Percentiles rank a stretch among this genome's conserved stretches.
phyloP scores from a whole-genome alignment of 2,329 filamentous ascomycete species.

The Hypoxylon sp. region DNA sequence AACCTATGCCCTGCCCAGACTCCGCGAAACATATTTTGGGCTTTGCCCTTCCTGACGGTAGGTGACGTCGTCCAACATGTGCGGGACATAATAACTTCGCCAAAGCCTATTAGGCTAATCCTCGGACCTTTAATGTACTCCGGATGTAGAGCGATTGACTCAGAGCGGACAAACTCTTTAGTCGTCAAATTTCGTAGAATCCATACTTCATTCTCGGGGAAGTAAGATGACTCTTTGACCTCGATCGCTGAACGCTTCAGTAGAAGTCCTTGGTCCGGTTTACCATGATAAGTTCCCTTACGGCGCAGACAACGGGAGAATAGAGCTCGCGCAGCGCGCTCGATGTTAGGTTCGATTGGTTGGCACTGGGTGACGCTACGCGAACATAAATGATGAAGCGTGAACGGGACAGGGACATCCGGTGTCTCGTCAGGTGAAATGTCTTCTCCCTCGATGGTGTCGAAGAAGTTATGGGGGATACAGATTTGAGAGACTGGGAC shows the following conservation, averaged over 20 bases:
- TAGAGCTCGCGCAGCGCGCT: background rate
- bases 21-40: background rate
- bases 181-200: background rate
- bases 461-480: background rate
- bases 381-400: background rate
- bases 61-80: background rate
- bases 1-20: slow-evolving; percentile 1
- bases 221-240: background rate
- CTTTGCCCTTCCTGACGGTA: background rate
- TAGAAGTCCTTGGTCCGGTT: background rate
- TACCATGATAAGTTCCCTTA: background rate
- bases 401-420: background rate
- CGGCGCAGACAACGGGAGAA: background rate
- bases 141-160: slow-evolving; percentile 1
- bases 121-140: background rate
- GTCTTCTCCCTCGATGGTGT: background rate
- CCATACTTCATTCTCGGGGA: background rate
- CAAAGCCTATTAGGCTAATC: slow-evolving; percentile 1
- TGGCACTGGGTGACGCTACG: background rate
- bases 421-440: background rate
- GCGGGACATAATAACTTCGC: background rate
- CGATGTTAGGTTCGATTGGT: background rate
- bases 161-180: slow-evolving; percentile 7
- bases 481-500: background rate
- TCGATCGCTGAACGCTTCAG: background rate